These are phyloP conservation scores for Fusarium torulosum DNA, from an alignment of 2,329 filamentous ascomycete species.

Conservation along the genomic window DNA sequence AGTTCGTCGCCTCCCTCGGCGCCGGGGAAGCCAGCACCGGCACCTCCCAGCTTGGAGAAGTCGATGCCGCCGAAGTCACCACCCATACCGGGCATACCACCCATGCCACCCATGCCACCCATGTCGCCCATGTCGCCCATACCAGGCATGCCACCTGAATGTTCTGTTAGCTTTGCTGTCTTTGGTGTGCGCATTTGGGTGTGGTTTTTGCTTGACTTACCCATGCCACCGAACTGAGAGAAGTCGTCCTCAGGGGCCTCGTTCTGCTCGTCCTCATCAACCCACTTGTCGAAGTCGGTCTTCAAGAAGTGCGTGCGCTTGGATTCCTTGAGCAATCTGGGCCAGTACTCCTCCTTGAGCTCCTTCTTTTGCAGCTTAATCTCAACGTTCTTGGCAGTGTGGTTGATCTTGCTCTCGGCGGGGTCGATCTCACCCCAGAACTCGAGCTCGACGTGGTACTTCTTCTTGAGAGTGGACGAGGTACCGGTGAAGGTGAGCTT, in stretches of 20 bases:
- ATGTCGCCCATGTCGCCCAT: constrained; percentile 61
- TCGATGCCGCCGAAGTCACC: constrained; percentile 89
- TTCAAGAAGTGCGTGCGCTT: constrained; percentile 96
- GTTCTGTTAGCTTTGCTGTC: constrained; percentile 11
- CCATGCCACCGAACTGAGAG: constrained; percentile 75
- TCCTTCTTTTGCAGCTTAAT: constrained; percentile 98
- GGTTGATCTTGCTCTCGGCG: constrained; percentile 84
- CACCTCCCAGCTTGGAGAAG: constrained; percentile 88
- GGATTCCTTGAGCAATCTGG: constrained; percentile 88
- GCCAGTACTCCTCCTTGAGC: constrained; percentile 94
- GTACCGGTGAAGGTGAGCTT: constrained; percentile 84
- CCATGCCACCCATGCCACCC: constrained; percentile 60
- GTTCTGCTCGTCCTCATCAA: constrained; percentile 98
- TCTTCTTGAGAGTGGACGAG: constrained; percentile 85
- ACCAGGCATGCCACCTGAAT: constrained; percentile 66
- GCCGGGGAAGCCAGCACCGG: constrained; percentile 67
- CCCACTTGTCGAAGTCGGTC: constrained; percentile 99
- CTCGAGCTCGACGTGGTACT: constrained; percentile 87
- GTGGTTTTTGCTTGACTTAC: constrained; percentile 56
- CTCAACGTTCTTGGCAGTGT: constrained; percentile 89
- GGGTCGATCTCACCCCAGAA: constrained; percentile 93
- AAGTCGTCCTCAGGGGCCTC: constrained; percentile 86
- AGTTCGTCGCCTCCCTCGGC: constrained; percentile 62
- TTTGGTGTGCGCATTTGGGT: background rate
- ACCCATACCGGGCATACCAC: constrained; percentile 61